Percentiles rank a stretch among this genome's conserved stretches.
Evolutionary conservation across 768 basidiomycete genomes (phyloP).

Genomic region (Lepiota subincarnata): DNA sequence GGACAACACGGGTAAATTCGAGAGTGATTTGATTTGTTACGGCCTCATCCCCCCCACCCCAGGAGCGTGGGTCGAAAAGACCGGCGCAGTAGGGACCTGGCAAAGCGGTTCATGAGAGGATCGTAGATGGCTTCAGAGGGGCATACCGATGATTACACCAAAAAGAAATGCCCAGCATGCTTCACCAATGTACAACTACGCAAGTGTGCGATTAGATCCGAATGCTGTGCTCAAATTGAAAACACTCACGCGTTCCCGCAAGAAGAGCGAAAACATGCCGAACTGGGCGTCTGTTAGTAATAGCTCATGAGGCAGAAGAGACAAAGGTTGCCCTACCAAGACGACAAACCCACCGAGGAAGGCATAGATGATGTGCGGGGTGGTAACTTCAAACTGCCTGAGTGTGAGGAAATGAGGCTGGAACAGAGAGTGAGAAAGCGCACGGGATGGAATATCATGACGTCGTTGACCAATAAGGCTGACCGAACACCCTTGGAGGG

Average conservation of each 20-base stretch:
- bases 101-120: not conserved
- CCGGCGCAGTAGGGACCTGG: slow-evolving; percentile 79
- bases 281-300: slow-evolving; percentile 46
- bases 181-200: slow-evolving; percentile 88
- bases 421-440: slow-evolving; percentile 18
- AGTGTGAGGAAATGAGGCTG: slow-evolving; percentile 14
- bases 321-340: slow-evolving; percentile 43
- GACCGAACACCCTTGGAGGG: slow-evolving; percentile 3
- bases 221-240: not conserved
- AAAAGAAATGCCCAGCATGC: slow-evolving; percentile 94
- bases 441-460: slow-evolving; percentile 51
- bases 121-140: slow-evolving; percentile 12
- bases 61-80: slow-evolving; percentile 77
- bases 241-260: slow-evolving; percentile 73
- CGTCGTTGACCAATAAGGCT: slow-evolving; percentile 16
- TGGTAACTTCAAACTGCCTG: slow-evolving; percentile 55
- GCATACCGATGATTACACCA: slow-evolving; percentile 81
- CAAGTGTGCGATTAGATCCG: slow-evolving; percentile 3
- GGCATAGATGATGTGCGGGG: slow-evolving; percentile 74
- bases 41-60: slow-evolving; percentile 51
- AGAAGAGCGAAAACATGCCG: slow-evolving; percentile 90
- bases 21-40: slow-evolving; percentile 75
- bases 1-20: slow-evolving; percentile 87
- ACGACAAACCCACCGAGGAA: slow-evolving; percentile 81
- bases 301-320: not conserved